Evolutionary conservation across 805 yeast species (phyloP).

Genomic region (Metschnikowia rubicola): DNA sequence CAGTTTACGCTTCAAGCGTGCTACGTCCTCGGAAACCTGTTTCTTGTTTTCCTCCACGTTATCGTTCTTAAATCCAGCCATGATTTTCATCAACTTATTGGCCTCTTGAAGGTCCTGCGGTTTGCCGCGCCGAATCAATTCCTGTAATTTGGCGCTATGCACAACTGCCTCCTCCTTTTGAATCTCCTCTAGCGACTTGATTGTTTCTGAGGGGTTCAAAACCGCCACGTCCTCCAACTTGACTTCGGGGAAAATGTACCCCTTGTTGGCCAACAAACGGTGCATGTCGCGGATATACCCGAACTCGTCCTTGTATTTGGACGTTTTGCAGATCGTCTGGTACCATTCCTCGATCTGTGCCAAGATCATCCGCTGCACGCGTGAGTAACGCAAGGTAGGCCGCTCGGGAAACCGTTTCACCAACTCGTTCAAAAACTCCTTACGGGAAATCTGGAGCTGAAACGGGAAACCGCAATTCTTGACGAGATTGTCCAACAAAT

Average conservation of each 20-base stretch:
- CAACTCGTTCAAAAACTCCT: slow-evolving; percentile 89
- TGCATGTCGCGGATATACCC: slow-evolving; percentile 96
- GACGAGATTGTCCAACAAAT: slow-evolving; percentile 83
- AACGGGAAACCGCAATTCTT: slow-evolving; percentile 98
- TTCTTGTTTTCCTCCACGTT: slow-evolving; percentile 69
- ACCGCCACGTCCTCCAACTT: slow-evolving; percentile 91
- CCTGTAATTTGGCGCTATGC: slow-evolving; percentile 93
- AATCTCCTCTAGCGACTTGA: slow-evolving; percentile 84
- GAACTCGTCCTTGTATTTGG: slow-evolving; percentile 86
- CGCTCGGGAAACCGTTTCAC: slow-evolving; percentile 92
- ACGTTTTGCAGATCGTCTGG: slow-evolving; percentile 86
- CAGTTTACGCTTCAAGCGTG: slow-evolving; percentile 78
- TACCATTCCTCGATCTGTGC: slow-evolving; percentile 97
- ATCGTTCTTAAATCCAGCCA: slow-evolving; percentile 96
- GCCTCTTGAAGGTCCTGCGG: slow-evolving; percentile 96
- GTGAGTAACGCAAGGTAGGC: slow-evolving; percentile 81
- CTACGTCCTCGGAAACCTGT: slow-evolving; percentile 78
- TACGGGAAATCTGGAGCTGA: slow-evolving; percentile 90
- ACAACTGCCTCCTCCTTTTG: slow-evolving; percentile 91
- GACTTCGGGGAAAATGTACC: slow-evolving; percentile 90
- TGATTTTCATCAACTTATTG: slow-evolving; percentile 91
- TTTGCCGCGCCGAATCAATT: slow-evolving; percentile 88
- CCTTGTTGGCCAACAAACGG: slow-evolving; percentile 81
- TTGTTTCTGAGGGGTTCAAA: slow-evolving; percentile 79
- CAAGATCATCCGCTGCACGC: slow-evolving; percentile 78